Base-by-base conservation (phyloP, 1,139 yeast species). In the Kodamaea derodonti region DNA sequence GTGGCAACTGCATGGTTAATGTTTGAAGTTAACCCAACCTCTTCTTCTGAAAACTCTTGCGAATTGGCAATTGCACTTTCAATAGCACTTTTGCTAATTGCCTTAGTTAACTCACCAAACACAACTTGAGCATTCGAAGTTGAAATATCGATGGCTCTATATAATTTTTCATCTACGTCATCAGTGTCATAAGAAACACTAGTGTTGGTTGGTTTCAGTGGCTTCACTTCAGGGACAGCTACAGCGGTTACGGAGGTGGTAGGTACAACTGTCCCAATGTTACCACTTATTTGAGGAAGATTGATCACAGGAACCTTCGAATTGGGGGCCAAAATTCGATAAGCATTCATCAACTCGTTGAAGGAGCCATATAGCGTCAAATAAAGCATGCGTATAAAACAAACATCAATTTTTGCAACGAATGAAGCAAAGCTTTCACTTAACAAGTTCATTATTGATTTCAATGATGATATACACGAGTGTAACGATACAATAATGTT, bases 111-210 rank as follows among this genome's bases (percentile, higher is more conserved):
- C 49, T 86, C 94, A 13, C 83, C 72, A 49, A 87, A 79, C 2
- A 88, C 96, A 6, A 78, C 75, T 47, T 82, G 87, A 0, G 96
- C 94, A 40, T 84, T 80, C 27, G 75, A 66, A 1, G 90, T 79
- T 1, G 96, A 94, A 22, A 75, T 70, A 29, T 72, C 76, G 29
- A 90, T 74, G n/a, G 92, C 75, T 29, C 77, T 81, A 48, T 82
- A 85, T 35, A 92, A 62, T 45, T 82, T 84, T 25, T 78, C 83
- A 54, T 88, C 97, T 20, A 83, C 79, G 27, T 81, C 85, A 4
- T 72, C 68, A 24, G 48, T 41, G 30, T 54, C 56, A 48, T 57
- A 43, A 42, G 60, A 33, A 47, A 49, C 24, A 36, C 42, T 38
- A 4, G 65, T 54, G 35, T 54, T 59, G 32, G 56, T 46, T 12